phyloP scores from a whole-genome alignment of 2,329 filamentous ascomycete genomes.

The Aspergillus udagawae region DNA sequence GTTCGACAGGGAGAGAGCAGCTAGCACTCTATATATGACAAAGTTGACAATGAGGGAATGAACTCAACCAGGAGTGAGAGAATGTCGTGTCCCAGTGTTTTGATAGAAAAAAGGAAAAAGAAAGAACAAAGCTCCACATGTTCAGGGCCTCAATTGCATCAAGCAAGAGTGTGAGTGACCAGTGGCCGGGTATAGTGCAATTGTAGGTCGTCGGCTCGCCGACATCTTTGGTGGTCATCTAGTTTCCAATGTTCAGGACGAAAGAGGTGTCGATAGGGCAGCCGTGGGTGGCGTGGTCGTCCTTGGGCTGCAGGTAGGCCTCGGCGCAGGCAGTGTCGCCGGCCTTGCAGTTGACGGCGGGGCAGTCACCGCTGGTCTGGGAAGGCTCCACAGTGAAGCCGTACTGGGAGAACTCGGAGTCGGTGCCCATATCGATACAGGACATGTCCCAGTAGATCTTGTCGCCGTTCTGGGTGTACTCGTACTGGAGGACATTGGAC shows the following conservation, averaged over 20 bases:
- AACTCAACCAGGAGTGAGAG: not conserved
- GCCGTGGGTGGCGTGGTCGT: constrained; percentile 40
- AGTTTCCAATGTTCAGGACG: constrained; percentile 29
- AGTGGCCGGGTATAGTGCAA: not conserved
- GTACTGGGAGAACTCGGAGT: constrained; percentile 28
- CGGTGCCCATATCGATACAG: constrained; percentile 29
- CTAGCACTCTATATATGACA: not conserved
- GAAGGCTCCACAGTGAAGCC: constrained; percentile 36
- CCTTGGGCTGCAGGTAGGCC: constrained; percentile 38
- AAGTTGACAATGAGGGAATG: not conserved
- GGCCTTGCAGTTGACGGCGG: constrained; percentile 31
- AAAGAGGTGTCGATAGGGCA: constrained; percentile 35
- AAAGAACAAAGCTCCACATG: not conserved
- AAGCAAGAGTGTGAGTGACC: not conserved
- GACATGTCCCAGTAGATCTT: constrained; percentile 38
- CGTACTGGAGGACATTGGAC: constrained; percentile 40
- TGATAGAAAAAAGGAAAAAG: not conserved
- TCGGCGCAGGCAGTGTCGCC: constrained; percentile 33
- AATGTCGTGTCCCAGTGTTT: not conserved
- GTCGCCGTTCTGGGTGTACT: constrained; percentile 29
- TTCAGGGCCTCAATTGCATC: not conserved
- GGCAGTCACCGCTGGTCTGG: constrained; percentile 24
- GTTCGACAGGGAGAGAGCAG: not conserved
- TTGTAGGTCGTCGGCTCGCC: not conserved
- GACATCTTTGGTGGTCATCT: not conserved